A percentile compares a stretch with the other conserved stretches of the same genome.
phyloP scores from a whole-genome alignment of 108 stramenopile genomes.

The Schizochytrium sp. region DNA sequence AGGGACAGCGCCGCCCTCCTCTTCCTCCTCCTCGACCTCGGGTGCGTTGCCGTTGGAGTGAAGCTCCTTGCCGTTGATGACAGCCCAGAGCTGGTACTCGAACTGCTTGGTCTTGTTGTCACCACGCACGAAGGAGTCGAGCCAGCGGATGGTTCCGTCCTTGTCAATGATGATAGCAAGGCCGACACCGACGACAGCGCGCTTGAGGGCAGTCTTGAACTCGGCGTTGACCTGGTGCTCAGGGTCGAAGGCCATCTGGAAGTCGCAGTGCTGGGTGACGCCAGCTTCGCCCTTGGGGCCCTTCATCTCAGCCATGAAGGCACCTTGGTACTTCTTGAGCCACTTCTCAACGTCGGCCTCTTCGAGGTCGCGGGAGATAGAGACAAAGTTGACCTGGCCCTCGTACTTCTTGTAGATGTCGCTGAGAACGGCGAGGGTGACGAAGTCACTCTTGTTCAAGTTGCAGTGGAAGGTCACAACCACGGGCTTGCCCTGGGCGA shows the following conservation, averaged over 20 bases:
- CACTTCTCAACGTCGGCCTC: conserved; percentile 58
- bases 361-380: conserved; percentile 60
- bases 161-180: conserved; percentile 52
- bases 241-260: conserved; percentile 55
- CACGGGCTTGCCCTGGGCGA: conserved; percentile 45
- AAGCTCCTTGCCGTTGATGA: conserved; percentile 50
- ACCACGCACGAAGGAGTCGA: conserved; percentile 46
- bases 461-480: conserved; percentile 62
- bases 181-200: conserved; percentile 56
- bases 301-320: conserved; percentile 51
- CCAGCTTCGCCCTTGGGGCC: conserved; percentile 48
- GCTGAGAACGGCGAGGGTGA: conserved; percentile 48
- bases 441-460: conserved; percentile 61
- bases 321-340: conserved; percentile 59
- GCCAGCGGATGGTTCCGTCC: conserved; percentile 14
- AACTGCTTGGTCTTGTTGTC: conserved; percentile 55
- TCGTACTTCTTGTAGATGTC: conserved; percentile 55
- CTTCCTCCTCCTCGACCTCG: conserved; percentile 59
- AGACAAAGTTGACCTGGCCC: conserved; percentile 44
- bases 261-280: conserved; percentile 42
- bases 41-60: conserved; percentile 42
- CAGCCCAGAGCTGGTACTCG: conserved; percentile 56
- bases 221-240: conserved; percentile 59
- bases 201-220: conserved; percentile 60
- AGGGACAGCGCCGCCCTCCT: conserved; percentile 54